Percentiles rank a stretch among this genome's conserved stretches.
Conservation (phyloP, 2,329 filamentous ascomycete species). For the Pseudogymnoascus sp. region DNA sequence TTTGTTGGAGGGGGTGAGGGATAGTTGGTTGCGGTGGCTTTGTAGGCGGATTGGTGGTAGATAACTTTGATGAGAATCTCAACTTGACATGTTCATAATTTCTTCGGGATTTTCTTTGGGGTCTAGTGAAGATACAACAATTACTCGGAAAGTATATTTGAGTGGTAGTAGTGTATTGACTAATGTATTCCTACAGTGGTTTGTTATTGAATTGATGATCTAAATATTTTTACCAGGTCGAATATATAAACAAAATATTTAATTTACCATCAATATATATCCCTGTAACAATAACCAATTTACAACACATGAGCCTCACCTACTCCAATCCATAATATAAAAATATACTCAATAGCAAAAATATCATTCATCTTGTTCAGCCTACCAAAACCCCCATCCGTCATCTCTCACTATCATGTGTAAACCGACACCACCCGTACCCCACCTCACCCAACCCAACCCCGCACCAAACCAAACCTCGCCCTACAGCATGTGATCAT, state of each 20-base stretch:
- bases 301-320: neutral
- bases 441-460: neutral
- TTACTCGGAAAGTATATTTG: neutral
- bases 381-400: neutral
- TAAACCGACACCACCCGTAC: neutral
- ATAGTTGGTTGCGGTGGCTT: neutral
- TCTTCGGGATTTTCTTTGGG: neutral
- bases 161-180: neutral
- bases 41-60: neutral
- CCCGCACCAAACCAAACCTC: neutral
- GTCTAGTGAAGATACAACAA: neutral
- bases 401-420: neutral
- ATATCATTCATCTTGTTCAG: neutral
- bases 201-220: neutral
- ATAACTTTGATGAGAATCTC: conserved; percentile 5
- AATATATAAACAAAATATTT: neutral
- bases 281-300: neutral
- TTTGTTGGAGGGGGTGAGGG: neutral
- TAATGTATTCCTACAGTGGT: no score
- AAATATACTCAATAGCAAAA: neutral
- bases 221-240: neutral
- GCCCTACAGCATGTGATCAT: no score
- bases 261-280: neutral
- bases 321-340: neutral
- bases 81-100: neutral